Evolutionary conservation across 257 asterid species (phyloP).

Genomic region (Gentiana straminea): DNA sequence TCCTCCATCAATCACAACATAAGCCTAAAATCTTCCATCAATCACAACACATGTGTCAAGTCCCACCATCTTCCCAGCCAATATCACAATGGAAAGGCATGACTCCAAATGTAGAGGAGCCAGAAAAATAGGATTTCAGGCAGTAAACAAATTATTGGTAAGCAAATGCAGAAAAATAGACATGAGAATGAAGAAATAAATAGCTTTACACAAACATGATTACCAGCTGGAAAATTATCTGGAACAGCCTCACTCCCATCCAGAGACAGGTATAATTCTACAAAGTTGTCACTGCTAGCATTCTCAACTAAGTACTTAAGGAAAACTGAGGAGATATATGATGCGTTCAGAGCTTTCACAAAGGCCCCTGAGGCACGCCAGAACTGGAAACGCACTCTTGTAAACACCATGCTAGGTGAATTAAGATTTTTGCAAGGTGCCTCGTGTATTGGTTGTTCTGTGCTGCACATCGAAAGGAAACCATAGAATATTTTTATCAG

Average conservation of each 20-base stretch:
- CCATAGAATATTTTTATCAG: neutral
- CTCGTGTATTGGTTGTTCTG: conserved; percentile 68
- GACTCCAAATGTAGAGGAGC: neutral
- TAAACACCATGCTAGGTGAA: conserved; percentile 82
- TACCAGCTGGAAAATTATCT: conserved; percentile 55
- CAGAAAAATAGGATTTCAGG: neutral
- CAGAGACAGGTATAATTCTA: conserved; percentile 60
- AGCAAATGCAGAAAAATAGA: neutral
- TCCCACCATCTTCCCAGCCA: neutral
- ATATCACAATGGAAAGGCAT: neutral
- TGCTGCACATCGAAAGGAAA: conserved; percentile 39
- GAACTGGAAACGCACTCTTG: conserved; percentile 73
- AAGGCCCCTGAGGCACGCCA: conserved; percentile 44
- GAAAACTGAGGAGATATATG: conserved; percentile 72
- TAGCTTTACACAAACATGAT: conserved; percentile 8
- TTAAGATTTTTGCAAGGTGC: conserved; percentile 81
- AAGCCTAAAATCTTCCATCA: neutral
- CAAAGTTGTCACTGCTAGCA: conserved; percentile 56
- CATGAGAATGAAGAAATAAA: neutral
- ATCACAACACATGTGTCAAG: neutral
- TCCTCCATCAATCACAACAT: neutral
- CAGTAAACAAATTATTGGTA: neutral
- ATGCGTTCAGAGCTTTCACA: conserved; percentile 70
- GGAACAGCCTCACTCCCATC: conserved; percentile 62
- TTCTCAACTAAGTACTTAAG: conserved; percentile 78